Evolutionary conservation across 352 stramenopile genomes (phyloP), one percentile per base, ranked within the genome.

Genomic region (Phytophthora parvispora): DNA sequence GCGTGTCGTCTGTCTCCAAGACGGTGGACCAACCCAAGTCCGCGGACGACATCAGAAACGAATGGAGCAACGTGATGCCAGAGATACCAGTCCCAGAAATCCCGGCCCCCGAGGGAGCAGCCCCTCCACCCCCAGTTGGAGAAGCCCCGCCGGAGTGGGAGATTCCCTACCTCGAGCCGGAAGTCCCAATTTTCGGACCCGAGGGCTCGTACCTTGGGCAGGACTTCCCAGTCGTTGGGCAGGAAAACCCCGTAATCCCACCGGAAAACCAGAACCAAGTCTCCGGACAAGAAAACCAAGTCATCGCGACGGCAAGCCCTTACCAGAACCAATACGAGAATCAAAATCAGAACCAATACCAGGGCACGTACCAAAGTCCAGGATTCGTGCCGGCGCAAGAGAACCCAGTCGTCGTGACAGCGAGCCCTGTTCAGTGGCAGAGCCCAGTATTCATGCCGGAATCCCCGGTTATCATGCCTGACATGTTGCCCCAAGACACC

Each of bases 1-100:
- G 61, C 12, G 78, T 86, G 28, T 54, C 75, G 64, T 84, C 78
- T 18, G 71, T 86, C 43, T 79, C 74, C 69, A 82, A 81, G 58
- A 60, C 53, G 9, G 43, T 83, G 12, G 54, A 56, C 6, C 75
- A 86, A 6, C 40, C n/a, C 48, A 86, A 84, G 29, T 24, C 73
- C 15, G 40, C 76, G 22, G 56, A 38, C 28, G 75, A 81, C 3
- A 48, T 48, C 40, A 25, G 3, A 25, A 16, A 25, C 20, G 40
- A 25, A 48, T 27, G n/a, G 40, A 48, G 63, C 58, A 87, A 87
- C 47, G 56, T 85, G 12, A 6, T 10, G 31, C 31, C 31, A 10
- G 31, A 36, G 31, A 36, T 22, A 9, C n/a, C 6, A 36, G 13
- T 48, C n/a, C 40, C 40, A 48, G n/a, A 43, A 18, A 18, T 24